Conservation (phyloP, 2,329 filamentous ascomycete genomes). For the Bipolaris victoriae region DNA sequence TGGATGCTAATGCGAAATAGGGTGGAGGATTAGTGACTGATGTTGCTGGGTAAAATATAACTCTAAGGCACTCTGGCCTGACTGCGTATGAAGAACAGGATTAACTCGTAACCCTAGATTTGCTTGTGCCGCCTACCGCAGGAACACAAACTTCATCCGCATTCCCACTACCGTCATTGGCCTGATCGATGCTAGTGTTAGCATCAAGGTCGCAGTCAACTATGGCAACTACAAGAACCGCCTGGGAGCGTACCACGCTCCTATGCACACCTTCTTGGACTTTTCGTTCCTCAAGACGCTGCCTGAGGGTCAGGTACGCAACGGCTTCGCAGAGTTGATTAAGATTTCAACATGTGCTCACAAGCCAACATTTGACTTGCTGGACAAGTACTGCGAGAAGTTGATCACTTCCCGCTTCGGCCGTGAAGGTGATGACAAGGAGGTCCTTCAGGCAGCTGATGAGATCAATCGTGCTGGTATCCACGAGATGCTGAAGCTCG, state of each 20-base stretch:
- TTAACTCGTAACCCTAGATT: slow-evolving; percentile 38
- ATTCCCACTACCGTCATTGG: slow-evolving; percentile 77
- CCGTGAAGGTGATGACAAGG: slow-evolving; percentile 62
- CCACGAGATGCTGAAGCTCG: slow-evolving; percentile 74
- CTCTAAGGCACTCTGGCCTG: slow-evolving; percentile 59
- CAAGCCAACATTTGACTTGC: slow-evolving; percentile 67
- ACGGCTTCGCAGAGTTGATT: slow-evolving; percentile 76
- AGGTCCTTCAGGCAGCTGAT: slow-evolving; percentile 67
- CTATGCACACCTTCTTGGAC: slow-evolving; percentile 74
- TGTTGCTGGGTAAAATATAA: slow-evolving; percentile 68
- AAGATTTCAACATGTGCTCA: slow-evolving; percentile 77
- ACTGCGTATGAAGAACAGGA: slow-evolving; percentile 22
- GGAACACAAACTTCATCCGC: slow-evolving; percentile 76
- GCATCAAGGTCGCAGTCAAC: slow-evolving; percentile 80
- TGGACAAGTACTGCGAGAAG: slow-evolving; percentile 72
- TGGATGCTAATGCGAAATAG: slow-evolving; percentile 19
- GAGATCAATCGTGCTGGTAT: slow-evolving; percentile 73
- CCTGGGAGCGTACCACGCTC: slow-evolving; percentile 74
- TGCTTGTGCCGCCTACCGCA: slow-evolving; percentile 72
- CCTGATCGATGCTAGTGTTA: slow-evolving; percentile 75
- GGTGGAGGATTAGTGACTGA: slow-evolving; percentile 52
- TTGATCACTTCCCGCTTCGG: slow-evolving; percentile 71
- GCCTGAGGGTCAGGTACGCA: slow-evolving; percentile 70
- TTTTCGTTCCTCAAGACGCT: slow-evolving; percentile 74
- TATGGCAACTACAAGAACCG: slow-evolving; percentile 79